Conservation (phyloP, 2,329 filamentous ascomycete genomes). For the Didymella pomorum region DNA sequence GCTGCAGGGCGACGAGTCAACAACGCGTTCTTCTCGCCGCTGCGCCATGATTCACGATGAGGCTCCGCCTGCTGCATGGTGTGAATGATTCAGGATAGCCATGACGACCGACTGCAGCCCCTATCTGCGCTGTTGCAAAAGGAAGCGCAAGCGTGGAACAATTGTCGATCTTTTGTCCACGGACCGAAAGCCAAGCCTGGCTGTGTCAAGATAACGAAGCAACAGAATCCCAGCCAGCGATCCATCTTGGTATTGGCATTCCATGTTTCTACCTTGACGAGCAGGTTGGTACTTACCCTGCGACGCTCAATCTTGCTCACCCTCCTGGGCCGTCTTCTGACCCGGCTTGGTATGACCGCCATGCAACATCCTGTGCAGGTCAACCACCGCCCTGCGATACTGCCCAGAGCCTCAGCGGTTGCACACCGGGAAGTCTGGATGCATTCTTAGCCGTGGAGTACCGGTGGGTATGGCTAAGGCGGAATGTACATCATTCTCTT, state of each 20-base stretch:
- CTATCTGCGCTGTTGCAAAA: constrained; percentile 22
- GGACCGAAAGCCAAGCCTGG: constrained; percentile 9
- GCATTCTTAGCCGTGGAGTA: constrained; percentile 17
- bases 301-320: neutral
- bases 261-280: constrained; percentile 2
- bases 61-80: constrained; percentile 11
- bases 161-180: constrained; percentile 9
- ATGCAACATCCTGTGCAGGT: neutral
- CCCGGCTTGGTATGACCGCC: neutral
- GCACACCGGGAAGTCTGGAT: constrained; percentile 29
- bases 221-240: constrained; percentile 14
- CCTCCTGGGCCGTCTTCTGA: neutral
- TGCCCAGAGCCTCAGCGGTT: constrained; percentile 35
- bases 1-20: constrained; percentile 9
- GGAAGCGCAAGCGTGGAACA: constrained; percentile 20
- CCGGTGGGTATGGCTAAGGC: constrained; percentile 34
- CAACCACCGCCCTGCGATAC: constrained; percentile 20
- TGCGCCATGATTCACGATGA: constrained; percentile 13
- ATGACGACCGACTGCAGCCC: constrained; percentile 14
- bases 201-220: constrained; percentile 26
- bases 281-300: constrained; percentile 1
- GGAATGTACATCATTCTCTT: constrained; percentile 35
- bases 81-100: neutral
- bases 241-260: constrained; percentile 19
- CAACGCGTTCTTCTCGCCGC: constrained; percentile 5